A percentile compares a stretch with the other conserved stretches of the same genome.
Evolutionary conservation across 257 asterid species (phyloP).

Genomic region (Hygrophila difformis): DNA sequence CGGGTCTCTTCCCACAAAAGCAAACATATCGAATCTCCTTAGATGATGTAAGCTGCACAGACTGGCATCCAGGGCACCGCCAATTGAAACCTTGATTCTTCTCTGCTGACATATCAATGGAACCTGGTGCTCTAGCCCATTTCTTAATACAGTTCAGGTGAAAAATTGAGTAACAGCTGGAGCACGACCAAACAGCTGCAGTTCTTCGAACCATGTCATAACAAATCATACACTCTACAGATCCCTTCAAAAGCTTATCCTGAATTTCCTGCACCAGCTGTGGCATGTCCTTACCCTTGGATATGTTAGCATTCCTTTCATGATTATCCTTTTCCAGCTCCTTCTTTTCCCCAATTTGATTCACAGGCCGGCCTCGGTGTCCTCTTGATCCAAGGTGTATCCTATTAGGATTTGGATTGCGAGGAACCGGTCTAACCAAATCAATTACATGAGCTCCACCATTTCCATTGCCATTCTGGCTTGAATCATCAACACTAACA

Average conservation of each 20-base stretch:
- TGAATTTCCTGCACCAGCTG: constrained; percentile 91
- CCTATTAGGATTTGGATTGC: constrained; percentile 20
- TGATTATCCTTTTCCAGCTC: constrained; percentile 29
- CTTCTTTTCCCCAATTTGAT: constrained; percentile 35
- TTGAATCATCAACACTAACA: constrained; percentile 20
- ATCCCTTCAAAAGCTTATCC: constrained; percentile 75
- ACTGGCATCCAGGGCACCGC: constrained; percentile 99
- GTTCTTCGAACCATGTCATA: constrained; percentile 94
- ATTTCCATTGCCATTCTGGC: constrained; percentile 20
- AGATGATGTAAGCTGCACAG: constrained; percentile 76
- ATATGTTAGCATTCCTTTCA: constrained; percentile 13
- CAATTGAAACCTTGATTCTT: constrained; percentile 81
- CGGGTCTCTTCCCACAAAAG: constrained; percentile 84
- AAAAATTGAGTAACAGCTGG: constrained; percentile 86
- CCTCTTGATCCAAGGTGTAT: constrained; percentile 31
- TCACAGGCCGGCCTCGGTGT: constrained; percentile 22
- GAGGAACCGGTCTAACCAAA: constrained; percentile 17
- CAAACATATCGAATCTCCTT: constrained; percentile 78
- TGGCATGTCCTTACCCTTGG: constrained; percentile 52
- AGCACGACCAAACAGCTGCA: constrained; percentile 89
- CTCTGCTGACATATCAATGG: constrained; percentile 71
- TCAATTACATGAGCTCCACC: constrained; percentile 23
- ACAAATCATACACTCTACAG: constrained; percentile 98
- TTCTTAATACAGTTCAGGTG: constrained; percentile 81
- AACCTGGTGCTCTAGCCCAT: constrained; percentile 99